Evolutionary conservation across 2,329 filamentous ascomycete genomes (phyloP).

Genomic region (Ramularia endophylla): DNA sequence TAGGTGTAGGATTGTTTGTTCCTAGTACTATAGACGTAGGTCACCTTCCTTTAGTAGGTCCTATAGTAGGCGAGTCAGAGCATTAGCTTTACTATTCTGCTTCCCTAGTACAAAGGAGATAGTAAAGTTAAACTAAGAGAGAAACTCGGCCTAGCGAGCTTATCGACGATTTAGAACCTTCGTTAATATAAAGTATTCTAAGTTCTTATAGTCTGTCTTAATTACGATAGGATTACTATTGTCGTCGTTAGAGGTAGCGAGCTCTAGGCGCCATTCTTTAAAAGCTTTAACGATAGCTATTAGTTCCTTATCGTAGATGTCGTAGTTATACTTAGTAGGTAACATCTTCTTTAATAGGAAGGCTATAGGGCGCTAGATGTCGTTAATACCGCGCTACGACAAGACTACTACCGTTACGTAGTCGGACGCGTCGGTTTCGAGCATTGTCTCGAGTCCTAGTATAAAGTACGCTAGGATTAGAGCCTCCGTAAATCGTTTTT

Average conservation of each 20-base stretch:
- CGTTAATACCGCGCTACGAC: too few species aligned
- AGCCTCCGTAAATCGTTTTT: not conserved
- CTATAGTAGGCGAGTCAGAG: too few species aligned
- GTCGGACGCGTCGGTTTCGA: too few species aligned
- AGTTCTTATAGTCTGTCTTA: too few species aligned
- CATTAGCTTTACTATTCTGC: too few species aligned
- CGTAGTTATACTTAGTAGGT: too few species aligned
- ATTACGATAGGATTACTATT: not conserved
- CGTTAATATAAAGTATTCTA: too few species aligned
- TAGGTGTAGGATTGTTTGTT: not conserved
- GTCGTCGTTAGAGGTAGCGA: not conserved
- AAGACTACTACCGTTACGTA: not conserved
- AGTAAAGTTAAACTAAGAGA: not conserved
- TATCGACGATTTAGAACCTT: too few species aligned
- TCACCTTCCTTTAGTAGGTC: too few species aligned
- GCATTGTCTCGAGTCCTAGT: too few species aligned
- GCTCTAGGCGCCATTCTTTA: slow-evolving; percentile 1
- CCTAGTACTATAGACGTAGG: not conserved
- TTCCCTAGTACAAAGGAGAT: not conserved
- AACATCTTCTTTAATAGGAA: slow-evolving; percentile 3
- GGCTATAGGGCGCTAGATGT: not conserved
- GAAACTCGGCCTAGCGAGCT: too few species aligned
- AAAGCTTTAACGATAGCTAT: slow-evolving; percentile 4
- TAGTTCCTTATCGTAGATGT: too few species aligned
- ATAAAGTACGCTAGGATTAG: not conserved